These are phyloP conservation scores for Calonectria pseudoreteaudii DNA, from an alignment of 2,329 filamentous ascomycete species.

Conservation along the genomic window DNA sequence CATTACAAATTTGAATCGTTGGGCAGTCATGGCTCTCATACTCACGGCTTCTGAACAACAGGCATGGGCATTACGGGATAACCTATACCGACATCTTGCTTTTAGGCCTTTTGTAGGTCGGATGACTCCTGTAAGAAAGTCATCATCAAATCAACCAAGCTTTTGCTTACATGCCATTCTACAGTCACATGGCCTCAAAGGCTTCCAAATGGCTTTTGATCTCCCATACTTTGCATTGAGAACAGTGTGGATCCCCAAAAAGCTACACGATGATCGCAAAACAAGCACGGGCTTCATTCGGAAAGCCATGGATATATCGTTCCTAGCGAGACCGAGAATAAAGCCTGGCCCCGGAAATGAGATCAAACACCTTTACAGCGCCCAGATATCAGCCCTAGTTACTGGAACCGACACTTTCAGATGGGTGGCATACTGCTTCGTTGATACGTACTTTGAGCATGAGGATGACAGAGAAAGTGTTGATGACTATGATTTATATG, in stretches of 20 bases:
- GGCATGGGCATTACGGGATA: not conserved
- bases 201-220: slow-evolving; percentile 10
- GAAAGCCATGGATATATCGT: not conserved
- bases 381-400: slow-evolving; percentile 19
- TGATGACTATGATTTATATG: not conserved
- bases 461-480: not conserved
- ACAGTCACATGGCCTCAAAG: not conserved
- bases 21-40: slow-evolving; percentile 9
- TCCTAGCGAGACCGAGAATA: not conserved
- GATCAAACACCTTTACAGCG: slow-evolving; percentile 14
- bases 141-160: fast-evolving
- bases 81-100: not conserved
- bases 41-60: not conserved
- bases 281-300: not conserved
- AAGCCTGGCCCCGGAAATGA: not conserved
- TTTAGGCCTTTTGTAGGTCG: not conserved
- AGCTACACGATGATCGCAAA: not conserved
- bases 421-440: slow-evolving; percentile 21
- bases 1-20: slow-evolving; percentile 11
- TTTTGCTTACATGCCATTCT: not conserved
- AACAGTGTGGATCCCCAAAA: not conserved
- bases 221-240: not conserved
- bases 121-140: not conserved
- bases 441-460: slow-evolving; percentile 20
- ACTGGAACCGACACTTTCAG: fast-evolving